Evolutionary conservation across 257 asterid species (phyloP), one percentile per base, ranked within the genome.

Genomic region (Gynochthodes officinalis): DNA sequence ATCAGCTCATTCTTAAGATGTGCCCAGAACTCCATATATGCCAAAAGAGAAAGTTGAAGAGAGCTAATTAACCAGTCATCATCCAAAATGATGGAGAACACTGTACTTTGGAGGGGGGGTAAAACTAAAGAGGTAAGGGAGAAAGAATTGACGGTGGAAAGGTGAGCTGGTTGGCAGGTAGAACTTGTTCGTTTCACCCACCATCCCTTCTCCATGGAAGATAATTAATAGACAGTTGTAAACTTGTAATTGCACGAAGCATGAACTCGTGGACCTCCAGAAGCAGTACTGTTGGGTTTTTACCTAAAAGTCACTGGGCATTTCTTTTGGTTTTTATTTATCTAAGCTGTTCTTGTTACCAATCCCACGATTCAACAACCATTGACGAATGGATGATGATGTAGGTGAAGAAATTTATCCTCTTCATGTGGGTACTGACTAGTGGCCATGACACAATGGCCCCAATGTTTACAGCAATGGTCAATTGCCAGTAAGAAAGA

Each of bases 211-310:
- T 58, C 27, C 12, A 0, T 13, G 33, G 59, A 32, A 43, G 73
- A 53, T 69, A 43, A 69, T 19, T 64, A 39, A 64, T 4, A 40
- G 69, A n/a, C 42, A 21, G 61, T 28, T 49, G 33, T 65, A 2
- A 39, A 11, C 27, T 27, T 37, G 18, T 58, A 2, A 27, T 52
- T 52, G 55, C 12, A 25, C n/a, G 30, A 53, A 39, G 13, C 27
- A 40, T 32, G 19, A 60, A 74, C 86, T 84, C 89, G 80, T 83
- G 84, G 84, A 81, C 84, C 44, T 73, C 84, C 71, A 21, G 16
- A 46, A 39, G 43, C 6, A 80, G 75, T 79, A 67, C 59, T 25
- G 8, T 48, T 73, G 82, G 81, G 74, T 79, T 78, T 76, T 70
- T 28, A 37, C 43, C 61, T 46, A 44, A 73, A 21, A 2, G 21